phyloP scores from a whole-genome alignment of 2,329 filamentous ascomycete genomes.

The Emydomyces testavorans region DNA sequence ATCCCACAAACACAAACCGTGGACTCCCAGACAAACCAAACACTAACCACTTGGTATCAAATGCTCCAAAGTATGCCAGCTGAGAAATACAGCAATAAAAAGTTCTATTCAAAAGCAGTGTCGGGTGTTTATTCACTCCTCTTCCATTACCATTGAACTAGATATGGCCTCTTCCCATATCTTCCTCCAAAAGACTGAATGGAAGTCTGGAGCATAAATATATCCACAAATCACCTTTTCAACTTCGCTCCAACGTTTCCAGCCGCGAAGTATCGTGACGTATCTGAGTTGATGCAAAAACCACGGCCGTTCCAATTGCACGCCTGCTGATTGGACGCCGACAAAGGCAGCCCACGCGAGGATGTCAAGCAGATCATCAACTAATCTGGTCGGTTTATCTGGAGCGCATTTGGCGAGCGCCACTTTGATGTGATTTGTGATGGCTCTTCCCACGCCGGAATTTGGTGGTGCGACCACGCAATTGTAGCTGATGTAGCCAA shows the following conservation, averaged over 20 bases:
- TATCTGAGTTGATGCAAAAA: constrained; percentile 24
- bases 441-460: constrained; percentile 26
- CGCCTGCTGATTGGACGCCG: constrained; percentile 25
- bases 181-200: constrained; percentile 21
- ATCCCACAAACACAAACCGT: no score
- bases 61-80: no score
- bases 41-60: no score
- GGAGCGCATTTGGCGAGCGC: constrained; percentile 18
- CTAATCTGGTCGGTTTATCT: constrained; percentile 14
- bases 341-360: constrained; percentile 27
- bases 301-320: constrained; percentile 23
- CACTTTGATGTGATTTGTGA: constrained; percentile 24
- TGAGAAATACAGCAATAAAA: no score
- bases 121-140: background rate
- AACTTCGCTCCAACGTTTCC: constrained; percentile 25
- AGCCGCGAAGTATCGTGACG: constrained; percentile 22
- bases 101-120: background rate
- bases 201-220: constrained; percentile 22
- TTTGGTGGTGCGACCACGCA: constrained; percentile 28
- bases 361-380: constrained; percentile 19
- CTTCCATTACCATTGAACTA: constrained; percentile 8
- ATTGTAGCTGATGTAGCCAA: constrained; percentile 25
- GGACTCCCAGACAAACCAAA: no score
- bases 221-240: constrained; percentile 21
- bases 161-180: constrained; percentile 26